Conservation (phyloP, 2,329 filamentous ascomycete genomes). For the Dactylellina drechsleri region DNA sequence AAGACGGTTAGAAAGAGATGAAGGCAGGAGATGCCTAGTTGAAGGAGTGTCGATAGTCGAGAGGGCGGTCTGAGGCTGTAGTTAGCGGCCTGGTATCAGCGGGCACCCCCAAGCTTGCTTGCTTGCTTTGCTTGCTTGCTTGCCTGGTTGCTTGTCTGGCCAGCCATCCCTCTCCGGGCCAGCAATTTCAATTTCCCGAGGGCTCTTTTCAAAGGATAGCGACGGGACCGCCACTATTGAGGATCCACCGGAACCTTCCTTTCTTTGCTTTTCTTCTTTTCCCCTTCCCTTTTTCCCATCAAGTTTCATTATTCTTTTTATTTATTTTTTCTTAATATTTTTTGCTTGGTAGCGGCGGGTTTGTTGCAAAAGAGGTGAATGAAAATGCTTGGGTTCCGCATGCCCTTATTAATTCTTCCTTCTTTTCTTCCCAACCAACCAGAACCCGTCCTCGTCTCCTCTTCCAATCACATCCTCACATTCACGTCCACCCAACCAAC, state of each 20-base stretch:
- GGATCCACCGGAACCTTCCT: constrained; percentile 9
- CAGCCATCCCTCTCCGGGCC: constrained; percentile 49
- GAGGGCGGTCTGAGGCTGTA: constrained; percentile 1
- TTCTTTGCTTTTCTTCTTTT: constrained; percentile 31
- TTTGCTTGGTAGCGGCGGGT: neutral
- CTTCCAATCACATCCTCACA: constrained; percentile 53
- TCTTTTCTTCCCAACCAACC: constrained; percentile 40
- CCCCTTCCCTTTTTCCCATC: constrained; percentile 38
- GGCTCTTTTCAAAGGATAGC: neutral
- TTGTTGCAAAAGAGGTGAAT: constrained; percentile 1
- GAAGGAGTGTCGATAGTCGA: neutral
- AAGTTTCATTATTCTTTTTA: neutral
- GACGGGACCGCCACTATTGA: neutral
- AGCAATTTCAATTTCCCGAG: constrained; percentile 41
- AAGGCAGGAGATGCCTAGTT: constrained; percentile 16
- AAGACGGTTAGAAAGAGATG: constrained; percentile 17
- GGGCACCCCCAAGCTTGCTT: constrained; percentile 8
- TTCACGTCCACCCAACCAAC: constrained; percentile 17
- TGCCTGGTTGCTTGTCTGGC: constrained; percentile 1
- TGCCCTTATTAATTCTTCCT: neutral
- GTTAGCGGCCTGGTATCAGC: constrained; percentile 11
- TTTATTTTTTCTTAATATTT: constrained; percentile 15
- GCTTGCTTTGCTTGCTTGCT: neutral
- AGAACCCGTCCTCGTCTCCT: constrained; percentile 53
- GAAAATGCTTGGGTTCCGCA: constrained; percentile 27